Base-by-base conservation (phyloP, 345 rosid genomes). In the Chamaenerion angustifolium region DNA sequence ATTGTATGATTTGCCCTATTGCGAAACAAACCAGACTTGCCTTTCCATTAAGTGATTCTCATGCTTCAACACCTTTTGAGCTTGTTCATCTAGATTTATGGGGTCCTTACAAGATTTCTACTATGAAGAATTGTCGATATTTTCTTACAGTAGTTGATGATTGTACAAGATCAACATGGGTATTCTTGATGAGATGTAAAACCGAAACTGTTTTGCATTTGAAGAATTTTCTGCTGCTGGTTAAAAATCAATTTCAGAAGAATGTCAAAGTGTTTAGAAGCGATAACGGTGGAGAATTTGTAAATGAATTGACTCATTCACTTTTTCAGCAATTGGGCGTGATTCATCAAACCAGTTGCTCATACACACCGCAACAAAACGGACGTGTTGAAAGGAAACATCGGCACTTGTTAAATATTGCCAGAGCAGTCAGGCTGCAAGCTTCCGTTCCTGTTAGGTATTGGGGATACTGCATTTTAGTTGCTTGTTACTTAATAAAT, bases 271-370 rank as follows among this genome's bases (percentile, higher is more conserved):
- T 0, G 11, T 1, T 57, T 12, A 1, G 53, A 11, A 46, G 15
- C 14, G 54, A 57, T 12, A 57, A 46, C 41, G 53, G 45, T 0
- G 2, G n/a, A 1, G 45, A 57, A 6, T 48, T 57, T 17, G 37
- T 8, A 15, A 0, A 15, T 0, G 0, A 47, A 6, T 52, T 10
- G 35, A 35, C 2, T 40, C 2, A 40, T 0, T 6, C 3, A 11
- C 13, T 51, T 12, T 14, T 27, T 37, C 18, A 6, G 1, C 16
- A 16, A 16, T 15, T 3, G 14, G 23, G 46, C 11, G 13, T 41
- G 1, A 14, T 9, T 10, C 56, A 52, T 52, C 13, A 52, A 16
- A 16, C 47, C 8, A 41, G 27, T 11, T 54, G 46, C 8, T 0
- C 13, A 11, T 21, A 6, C 3, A 54, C 57, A 3, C 47, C 57